Base-by-base conservation (phyloP, 2,329 filamentous ascomycete genomes). In the Penicillium sp. region DNA sequence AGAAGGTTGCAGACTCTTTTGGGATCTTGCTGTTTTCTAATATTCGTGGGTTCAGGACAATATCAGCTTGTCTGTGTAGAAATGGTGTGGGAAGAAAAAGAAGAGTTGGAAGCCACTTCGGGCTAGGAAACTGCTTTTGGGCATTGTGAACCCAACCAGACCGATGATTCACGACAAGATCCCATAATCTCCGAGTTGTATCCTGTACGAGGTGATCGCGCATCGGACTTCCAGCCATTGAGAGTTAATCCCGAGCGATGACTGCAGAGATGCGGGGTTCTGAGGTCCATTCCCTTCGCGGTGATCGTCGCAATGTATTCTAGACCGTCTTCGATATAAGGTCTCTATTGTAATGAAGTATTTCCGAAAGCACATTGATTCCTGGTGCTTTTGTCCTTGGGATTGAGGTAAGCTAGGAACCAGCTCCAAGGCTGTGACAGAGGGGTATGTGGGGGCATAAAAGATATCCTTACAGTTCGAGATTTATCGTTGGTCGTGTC, bases 141-240 rank as follows among this genome's bases (percentile, higher is more conserved):
- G 24, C 26, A 45, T 59, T 57, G 43, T 37, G 50, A 59, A 55
- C 37, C 31, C 49, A 44, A 32, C 55, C 43, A 51, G 52, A 51
- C 46, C 44, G 47, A 48, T 40, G 26, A 35, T 43, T 43, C 37
- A 40, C 20, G 41, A 44, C 26, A 42, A 29, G 34, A 34, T 34
- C 22, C 27, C 26, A 40, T 46, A 35, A 40, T 48, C 46, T 56
- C 55, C 55, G 55, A 47, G 3, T 50, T 50, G 49, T 49, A 55
- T 41, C 53, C 56, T 56, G 57, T 59, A 48, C 49, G 43, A 51
- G 23, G 20, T 27, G 43, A n/a, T 32, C n/a, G 37, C 40, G 40
- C 26, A 14, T 44, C 16, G 6, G n/a, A 28, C 10, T 42, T 41
- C 43, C 40, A 24, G 47, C 54, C 48, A 52, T 49, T 56, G 22